Evolutionary conservation across 176 grass and related monocot genomes (phyloP).

Genomic region (Phyllostachys edulis): DNA sequence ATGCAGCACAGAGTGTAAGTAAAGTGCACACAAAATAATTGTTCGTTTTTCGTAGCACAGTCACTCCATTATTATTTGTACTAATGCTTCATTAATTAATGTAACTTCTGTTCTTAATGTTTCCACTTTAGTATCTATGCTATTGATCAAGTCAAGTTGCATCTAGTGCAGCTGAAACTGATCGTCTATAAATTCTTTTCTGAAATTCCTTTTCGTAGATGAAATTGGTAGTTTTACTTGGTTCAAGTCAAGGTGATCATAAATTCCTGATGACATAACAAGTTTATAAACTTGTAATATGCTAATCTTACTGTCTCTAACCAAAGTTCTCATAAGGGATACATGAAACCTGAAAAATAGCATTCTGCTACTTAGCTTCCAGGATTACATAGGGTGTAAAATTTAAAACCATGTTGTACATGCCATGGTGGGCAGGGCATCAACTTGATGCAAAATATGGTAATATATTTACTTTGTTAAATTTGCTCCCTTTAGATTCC

Average conservation of each 20-base stretch:
- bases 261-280: neutral
- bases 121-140: neutral
- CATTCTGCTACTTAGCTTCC: constrained; percentile 13
- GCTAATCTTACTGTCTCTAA: constrained; percentile 1
- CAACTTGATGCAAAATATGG: neutral
- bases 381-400: constrained; percentile 12
- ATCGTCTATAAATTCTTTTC: neutral
- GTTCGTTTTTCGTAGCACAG: neutral
- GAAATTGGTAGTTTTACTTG: constrained; percentile 1
- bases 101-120: neutral
- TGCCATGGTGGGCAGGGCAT: constrained; percentile 14
- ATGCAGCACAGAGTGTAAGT: neutral
- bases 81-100: constrained; percentile 4
- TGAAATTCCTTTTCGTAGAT: neutral
- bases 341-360: neutral
- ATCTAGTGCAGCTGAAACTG: neutral
- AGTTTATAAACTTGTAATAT: neutral
- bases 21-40: neutral
- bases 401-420: constrained; percentile 10
- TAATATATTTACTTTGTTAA: constrained; percentile 14
- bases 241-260: neutral
- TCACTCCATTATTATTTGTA: neutral
- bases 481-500: constrained; percentile 20
- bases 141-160: neutral
- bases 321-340: neutral